phyloP scores from a whole-genome alignment of 2,329 filamentous ascomycete genomes.

The Colletotrichum sp. region DNA sequence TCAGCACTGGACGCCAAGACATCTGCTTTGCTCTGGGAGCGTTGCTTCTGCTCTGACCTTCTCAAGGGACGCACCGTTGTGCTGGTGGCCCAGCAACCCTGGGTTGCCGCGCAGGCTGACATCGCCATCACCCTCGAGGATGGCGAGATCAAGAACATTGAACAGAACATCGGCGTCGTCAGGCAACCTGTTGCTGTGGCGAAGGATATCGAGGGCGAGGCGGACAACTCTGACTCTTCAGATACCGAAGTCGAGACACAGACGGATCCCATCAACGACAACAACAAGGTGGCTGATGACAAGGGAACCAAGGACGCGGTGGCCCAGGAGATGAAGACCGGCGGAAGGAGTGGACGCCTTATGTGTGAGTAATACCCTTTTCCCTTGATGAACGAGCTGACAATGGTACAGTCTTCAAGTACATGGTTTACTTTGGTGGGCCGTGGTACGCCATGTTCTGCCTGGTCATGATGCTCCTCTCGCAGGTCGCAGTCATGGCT shows the following conservation, averaged over 20 bases:
- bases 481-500: conserved; percentile 46
- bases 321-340: conserved; percentile 51
- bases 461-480: conserved; percentile 42
- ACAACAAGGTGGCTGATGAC: conserved; percentile 38
- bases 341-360: conserved; percentile 48
- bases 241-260: conserved; percentile 33
- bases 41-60: conserved; percentile 62
- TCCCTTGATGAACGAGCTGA: conserved; percentile 8
- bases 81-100: conserved; percentile 61
- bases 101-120: conserved; percentile 57
- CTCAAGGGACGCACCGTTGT: conserved; percentile 59
- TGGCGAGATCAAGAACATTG: conserved; percentile 43
- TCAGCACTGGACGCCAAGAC: conserved; percentile 66
- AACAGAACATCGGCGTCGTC: conserved; percentile 50
- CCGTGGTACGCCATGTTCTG: conserved; percentile 46
- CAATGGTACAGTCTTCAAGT: conserved; percentile 45
- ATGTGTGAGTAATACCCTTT: conserved; percentile 38
- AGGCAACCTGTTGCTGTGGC: conserved; percentile 50
- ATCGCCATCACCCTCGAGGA: conserved; percentile 51
- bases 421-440: conserved; percentile 57
- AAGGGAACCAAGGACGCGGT: conserved; percentile 46
- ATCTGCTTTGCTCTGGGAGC: conserved; percentile 58
- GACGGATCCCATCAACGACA: conserved; percentile 32
- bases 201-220: conserved; percentile 39
- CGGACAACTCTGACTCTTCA: conserved; percentile 27